Conservation (phyloP, 176 grass and related monocot species). For the Rhynchospora pubera region DNA sequence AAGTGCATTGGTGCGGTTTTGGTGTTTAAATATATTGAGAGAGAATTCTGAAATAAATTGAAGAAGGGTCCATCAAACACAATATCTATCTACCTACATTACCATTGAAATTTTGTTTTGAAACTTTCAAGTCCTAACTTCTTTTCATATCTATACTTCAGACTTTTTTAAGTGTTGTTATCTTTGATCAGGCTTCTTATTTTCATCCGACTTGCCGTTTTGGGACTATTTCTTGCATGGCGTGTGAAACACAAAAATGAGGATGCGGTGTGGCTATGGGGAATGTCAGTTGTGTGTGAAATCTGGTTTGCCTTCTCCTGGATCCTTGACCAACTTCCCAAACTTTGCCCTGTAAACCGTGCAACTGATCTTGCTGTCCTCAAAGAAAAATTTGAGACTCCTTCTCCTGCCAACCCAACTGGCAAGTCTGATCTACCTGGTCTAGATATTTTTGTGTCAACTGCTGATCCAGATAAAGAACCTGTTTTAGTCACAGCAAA, state of each 20-base stretch:
- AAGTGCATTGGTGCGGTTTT: constrained; percentile 7
- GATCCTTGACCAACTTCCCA: constrained; percentile 88
- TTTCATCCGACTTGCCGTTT: constrained; percentile 55
- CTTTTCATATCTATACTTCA: background rate
- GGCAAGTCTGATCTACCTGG: constrained; percentile 84
- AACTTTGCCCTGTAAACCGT: constrained; percentile 73
- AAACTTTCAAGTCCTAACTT: background rate
- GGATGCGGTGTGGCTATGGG: constrained; percentile 95
- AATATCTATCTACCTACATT: background rate
- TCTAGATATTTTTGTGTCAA: constrained; percentile 86
- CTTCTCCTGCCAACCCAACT: constrained; percentile 39
- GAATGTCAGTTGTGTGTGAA: constrained; percentile 96
- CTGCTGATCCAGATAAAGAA: constrained; percentile 95
- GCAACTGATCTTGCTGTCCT: constrained; percentile 69
- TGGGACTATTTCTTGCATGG: constrained; percentile 75
- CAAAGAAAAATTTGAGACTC: constrained; percentile 94
- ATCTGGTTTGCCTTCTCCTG: constrained; percentile 91
- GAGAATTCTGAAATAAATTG: background rate
- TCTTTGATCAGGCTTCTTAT: constrained; percentile 62
- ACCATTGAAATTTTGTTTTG: background rate
- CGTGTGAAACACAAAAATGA: constrained; percentile 69
- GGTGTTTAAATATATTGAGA: background rate
- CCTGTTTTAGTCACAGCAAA: constrained; percentile 84
- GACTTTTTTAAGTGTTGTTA: background rate
- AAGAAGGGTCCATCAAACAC: background rate